These are phyloP conservation scores for Coemansia sp. DNA, from an alignment of 192 early-diverging fungal species.

Conservation along the genomic window DNA sequence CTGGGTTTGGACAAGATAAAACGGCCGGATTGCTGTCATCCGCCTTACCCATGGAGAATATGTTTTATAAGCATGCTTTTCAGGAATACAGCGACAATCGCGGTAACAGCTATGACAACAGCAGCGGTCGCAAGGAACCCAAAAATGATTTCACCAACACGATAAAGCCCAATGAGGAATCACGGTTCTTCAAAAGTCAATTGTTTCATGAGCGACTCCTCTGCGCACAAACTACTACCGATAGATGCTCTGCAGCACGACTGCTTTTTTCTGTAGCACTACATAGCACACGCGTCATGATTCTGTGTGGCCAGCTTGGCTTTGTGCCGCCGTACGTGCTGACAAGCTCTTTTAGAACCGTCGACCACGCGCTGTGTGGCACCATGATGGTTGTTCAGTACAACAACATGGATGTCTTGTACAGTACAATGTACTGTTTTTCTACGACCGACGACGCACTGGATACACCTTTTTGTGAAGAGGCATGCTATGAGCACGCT, in stretches of 20 bases:
- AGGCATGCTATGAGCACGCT: neutral
- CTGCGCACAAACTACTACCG: constrained; percentile 1
- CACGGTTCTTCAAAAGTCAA: neutral
- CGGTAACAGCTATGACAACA: neutral
- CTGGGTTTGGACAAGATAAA: too few relatives aligned
- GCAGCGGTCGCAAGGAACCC: neutral
- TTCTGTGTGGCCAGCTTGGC: constrained; percentile 14
- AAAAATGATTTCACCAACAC: neutral
- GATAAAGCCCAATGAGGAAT: neutral
- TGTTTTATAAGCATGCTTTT: neutral
- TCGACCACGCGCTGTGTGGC: neutral
- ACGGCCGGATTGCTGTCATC: too few relatives aligned
- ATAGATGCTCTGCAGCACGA: constrained; percentile 28
- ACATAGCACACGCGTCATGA: constrained; percentile 27
- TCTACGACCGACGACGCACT: too few relatives aligned
- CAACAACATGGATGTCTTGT: constrained; percentile 13
- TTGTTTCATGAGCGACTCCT: neutral
- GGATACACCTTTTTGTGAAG: too few relatives aligned
- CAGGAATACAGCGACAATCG: too few relatives aligned
- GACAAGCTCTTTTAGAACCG: constrained; percentile 20
- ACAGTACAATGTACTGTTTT: constrained; percentile 15
- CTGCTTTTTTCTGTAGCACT: constrained; percentile 21
- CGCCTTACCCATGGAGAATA: too few relatives aligned
- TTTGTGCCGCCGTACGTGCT: constrained; percentile 27
- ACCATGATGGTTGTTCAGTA: constrained; percentile 15